A percentile compares a stretch with the other conserved stretches of the same genome.
These are phyloP conservation scores for Thermoascus crustaceus DNA, from an alignment of 2,329 filamentous ascomycete species.

Conservation along the genomic window DNA sequence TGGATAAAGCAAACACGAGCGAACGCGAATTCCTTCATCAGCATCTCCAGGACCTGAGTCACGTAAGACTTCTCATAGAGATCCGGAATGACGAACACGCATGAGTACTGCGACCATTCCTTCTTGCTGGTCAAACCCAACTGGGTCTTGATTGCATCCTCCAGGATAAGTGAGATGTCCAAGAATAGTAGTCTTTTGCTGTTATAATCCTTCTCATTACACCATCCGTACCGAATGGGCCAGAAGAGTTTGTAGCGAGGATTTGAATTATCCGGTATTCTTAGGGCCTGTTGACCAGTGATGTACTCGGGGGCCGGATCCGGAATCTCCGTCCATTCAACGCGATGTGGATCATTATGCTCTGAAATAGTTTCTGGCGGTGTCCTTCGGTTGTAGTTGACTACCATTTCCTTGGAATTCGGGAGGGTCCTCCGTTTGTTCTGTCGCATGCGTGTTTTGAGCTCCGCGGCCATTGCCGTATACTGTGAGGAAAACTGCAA, in stretches of 20 bases:
- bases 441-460: conserved; percentile 81
- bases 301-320: conserved; percentile 65
- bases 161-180: conserved; percentile 79
- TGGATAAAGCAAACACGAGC: conserved; percentile 87
- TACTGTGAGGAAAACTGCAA: conserved; percentile 56
- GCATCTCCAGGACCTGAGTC: conserved; percentile 71
- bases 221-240: conserved; percentile 77
- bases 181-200: conserved; percentile 73
- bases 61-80: conserved; percentile 93
- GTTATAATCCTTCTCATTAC: conserved; percentile 83
- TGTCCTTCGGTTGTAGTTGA: conserved; percentile 84
- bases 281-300: conserved; percentile 70
- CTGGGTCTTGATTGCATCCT: conserved; percentile 79
- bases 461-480: conserved; percentile 71
- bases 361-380: conserved; percentile 81
- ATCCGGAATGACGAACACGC: conserved; percentile 94
- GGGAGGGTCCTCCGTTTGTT: conserved; percentile 93
- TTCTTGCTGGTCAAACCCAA: conserved; percentile 68
- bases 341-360: conserved; percentile 87
- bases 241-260: conserved; percentile 89
- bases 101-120: conserved; percentile 84
- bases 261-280: conserved; percentile 80
- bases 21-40: conserved; percentile 85
- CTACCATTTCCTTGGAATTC: conserved; percentile 93
- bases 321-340: conserved; percentile 87